A percentile compares a stretch with the other conserved stretches of the same genome.
Evolutionary conservation across 2,329 filamentous ascomycete species (phyloP).

Genomic region (Penicillium hordei): DNA sequence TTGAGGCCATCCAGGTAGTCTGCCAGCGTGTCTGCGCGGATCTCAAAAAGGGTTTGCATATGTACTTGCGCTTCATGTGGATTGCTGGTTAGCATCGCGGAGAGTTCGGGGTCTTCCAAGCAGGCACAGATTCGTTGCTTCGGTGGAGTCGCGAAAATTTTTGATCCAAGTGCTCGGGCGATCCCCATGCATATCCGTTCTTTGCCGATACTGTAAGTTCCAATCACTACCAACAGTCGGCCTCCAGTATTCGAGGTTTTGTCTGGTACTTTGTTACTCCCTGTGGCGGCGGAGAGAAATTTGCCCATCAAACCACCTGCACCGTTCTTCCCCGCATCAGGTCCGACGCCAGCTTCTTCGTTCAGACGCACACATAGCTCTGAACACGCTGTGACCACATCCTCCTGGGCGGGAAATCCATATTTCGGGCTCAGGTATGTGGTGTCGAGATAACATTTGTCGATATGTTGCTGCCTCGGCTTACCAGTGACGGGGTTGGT

Average conservation of each 20-base stretch:
- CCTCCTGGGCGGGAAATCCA: conserved; percentile 83
- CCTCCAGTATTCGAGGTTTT: conserved; percentile 50
- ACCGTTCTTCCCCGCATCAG: conserved; percentile 56
- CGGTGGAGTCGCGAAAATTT: conserved; percentile 80
- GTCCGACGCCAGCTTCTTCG: conserved; percentile 60
- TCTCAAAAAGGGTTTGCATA: conserved; percentile 95
- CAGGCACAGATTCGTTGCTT: conserved; percentile 85
- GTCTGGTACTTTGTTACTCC: conserved; percentile 25
- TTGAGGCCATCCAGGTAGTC: conserved; percentile 82
- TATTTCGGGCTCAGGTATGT: conserved; percentile 96
- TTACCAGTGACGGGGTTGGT: conserved; percentile 70
- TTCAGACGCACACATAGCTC: conserved; percentile 80
- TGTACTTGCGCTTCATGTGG: conserved; percentile 89
- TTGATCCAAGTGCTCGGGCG: conserved; percentile 77
- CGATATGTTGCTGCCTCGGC: conserved; percentile 77
- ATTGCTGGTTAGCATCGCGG: conserved; percentile 72
- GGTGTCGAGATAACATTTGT: conserved; percentile 94
- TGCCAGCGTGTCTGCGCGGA: conserved; percentile 82
- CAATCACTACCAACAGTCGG: conserved; percentile 84
- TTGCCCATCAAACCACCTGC: conserved; percentile 61
- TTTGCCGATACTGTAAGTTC: conserved; percentile 97
- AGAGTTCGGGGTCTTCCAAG: conserved; percentile 80
- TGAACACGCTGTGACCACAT: conserved; percentile 84
- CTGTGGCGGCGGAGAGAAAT: conserved; percentile 55
- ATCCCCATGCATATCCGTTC: conserved; percentile 94